A percentile compares a stretch with the other conserved stretches of the same genome.
Evolutionary conservation across 805 yeast genomes (phyloP).

Genomic region (Saccharomycopsis javanensis): DNA sequence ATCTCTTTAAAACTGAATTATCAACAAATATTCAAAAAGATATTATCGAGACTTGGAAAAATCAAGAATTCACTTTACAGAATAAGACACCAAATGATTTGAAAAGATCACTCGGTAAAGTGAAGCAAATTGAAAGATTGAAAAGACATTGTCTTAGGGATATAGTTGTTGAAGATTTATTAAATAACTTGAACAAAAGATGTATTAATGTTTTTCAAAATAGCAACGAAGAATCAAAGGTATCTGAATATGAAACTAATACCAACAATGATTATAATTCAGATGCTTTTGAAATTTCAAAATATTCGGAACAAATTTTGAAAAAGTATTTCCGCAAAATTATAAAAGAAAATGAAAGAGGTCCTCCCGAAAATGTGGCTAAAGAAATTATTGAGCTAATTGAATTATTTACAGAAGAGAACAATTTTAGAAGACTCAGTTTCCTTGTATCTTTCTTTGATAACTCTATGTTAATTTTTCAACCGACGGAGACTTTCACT

Average conservation of each 20-base stretch:
- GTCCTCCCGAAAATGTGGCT: not conserved
- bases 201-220: not conserved
- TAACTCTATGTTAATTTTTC: not conserved
- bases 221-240: not conserved
- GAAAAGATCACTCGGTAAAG: not conserved
- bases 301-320: not conserved
- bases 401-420: not conserved
- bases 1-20: conserved; percentile 8
- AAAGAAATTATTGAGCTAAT: not conserved
- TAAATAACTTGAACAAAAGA: not conserved
- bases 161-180: not conserved
- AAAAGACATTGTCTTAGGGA: not conserved
- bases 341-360: not conserved
- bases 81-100: conserved; percentile 10
- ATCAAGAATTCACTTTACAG: conserved; percentile 8
- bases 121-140: not conserved
- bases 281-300: not conserved
- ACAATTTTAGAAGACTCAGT: not conserved
- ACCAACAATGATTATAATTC: too few relatives aligned
- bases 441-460: not conserved
- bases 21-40: conserved; percentile 10
- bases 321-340: not conserved
- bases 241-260: too few relatives aligned
- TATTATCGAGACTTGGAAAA: conserved; percentile 11
- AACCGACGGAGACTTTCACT: not conserved